Conservation (phyloP, 768 basidiomycete genomes). For the Boletus rex-veris region DNA sequence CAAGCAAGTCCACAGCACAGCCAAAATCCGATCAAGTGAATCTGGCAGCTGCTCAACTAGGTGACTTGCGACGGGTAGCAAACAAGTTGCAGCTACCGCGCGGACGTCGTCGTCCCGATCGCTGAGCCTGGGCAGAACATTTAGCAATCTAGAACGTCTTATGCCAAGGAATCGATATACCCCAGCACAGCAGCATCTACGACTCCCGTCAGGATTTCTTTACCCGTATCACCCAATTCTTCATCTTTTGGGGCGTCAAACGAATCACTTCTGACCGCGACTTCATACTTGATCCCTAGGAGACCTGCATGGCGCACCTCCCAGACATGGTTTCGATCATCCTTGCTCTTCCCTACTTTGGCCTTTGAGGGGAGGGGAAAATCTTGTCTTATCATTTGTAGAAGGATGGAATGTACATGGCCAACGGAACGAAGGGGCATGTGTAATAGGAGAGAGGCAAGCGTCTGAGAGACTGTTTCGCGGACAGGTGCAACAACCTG, state of each 20-base stretch:
- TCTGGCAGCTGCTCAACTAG: slow-evolving; percentile 75
- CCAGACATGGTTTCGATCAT: slow-evolving; percentile 70
- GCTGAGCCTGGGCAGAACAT: slow-evolving; percentile 54
- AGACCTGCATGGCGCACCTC: slow-evolving; percentile 97
- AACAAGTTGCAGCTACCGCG: slow-evolving; percentile 88
- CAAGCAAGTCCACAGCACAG: slow-evolving; percentile 88
- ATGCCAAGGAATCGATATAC: slow-evolving; percentile 36
- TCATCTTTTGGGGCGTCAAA: slow-evolving; percentile 44
- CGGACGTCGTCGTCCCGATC: slow-evolving; percentile 96
- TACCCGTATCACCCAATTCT: slow-evolving; percentile 41
- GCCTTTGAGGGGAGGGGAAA: slow-evolving; percentile 48
- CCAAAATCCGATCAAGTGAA: slow-evolving; percentile 67
- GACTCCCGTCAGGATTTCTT: slow-evolving; percentile 68
- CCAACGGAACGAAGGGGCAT: slow-evolving; percentile 79
- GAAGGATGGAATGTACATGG: slow-evolving; percentile 77
- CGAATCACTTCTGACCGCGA: slow-evolving; percentile 87
- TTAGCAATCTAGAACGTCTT: slow-evolving; percentile 4
- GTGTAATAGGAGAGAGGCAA: slow-evolving; percentile 84
- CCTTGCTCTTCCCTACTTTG: slow-evolving; percentile 29
- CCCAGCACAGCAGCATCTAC: slow-evolving; percentile 90
- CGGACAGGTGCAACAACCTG: slow-evolving; percentile 93
- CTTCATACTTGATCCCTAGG: slow-evolving; percentile 95
- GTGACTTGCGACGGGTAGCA: slow-evolving; percentile 81
- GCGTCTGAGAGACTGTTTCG: slow-evolving; percentile 91
- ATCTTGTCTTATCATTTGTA: slow-evolving; percentile 93